Evolutionary conservation across 2,329 filamentous ascomycete genomes (phyloP), one percentile per base, ranked within the genome.

Genomic region (Colletotrichum camelliae): DNA sequence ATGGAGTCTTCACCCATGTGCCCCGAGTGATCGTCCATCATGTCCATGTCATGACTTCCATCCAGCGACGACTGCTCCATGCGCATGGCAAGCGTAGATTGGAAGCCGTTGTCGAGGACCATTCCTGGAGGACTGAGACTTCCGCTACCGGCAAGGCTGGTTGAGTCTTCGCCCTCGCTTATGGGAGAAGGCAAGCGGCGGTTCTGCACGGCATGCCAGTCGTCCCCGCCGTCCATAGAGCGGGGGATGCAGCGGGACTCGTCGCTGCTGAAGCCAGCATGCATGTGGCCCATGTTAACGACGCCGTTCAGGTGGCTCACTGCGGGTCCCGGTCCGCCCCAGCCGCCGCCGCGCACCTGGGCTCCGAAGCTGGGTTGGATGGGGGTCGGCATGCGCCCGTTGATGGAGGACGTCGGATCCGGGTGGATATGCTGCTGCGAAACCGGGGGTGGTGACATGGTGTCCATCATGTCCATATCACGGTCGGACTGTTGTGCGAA

Each of bases 161-260:
- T 80, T 9, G 79, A 79, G 67, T 90, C 89, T 73, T 91, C 89
- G 21, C 85, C 85, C 78, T 92, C 90, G 69, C 89, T 91, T 67
- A 92, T 92, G n/a, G 90, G 90, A 6, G 90, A 92, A 3, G 90
- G 90, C 2, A 91, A 83, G 18, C 89, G 87, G 31, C 89, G 86
- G 76, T 88, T 90, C 77, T 91, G 88, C 16, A 88, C 83, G 75
- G 87, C 83, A 61, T 86, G 87, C 90, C 90, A 92, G 71, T 90
- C 88, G 9, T 82, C 82, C 12, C 82, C 79, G 70, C 83, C 83
- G 31, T 85, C 85, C 77, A 90, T 84, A 2, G 86, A 89, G 31
- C 88, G 86, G n/a, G 89, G 89, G 6, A 90, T 83, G 27, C 84
- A 86, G 18, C 86, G 83, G 71, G 88, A 85, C 18, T 85, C 83